Evolutionary conservation across 2,329 filamentous ascomycete genomes (phyloP).

Genomic region (Boeremia lycopersici): DNA sequence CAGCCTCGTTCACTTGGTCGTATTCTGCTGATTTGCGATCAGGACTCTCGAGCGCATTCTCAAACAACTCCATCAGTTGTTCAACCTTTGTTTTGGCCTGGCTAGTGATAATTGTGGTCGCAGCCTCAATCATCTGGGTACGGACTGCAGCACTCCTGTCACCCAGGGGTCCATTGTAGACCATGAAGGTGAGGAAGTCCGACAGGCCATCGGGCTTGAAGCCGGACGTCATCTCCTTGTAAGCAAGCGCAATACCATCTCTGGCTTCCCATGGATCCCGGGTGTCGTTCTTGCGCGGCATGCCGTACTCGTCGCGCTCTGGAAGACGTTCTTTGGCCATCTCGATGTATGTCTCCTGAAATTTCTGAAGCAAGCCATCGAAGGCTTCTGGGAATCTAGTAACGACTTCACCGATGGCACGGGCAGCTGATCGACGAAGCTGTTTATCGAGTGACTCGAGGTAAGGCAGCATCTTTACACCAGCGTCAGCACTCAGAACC

Average conservation of each 20-base stretch:
- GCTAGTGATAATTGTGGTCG: constrained; percentile 77
- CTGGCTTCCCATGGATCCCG: constrained; percentile 90
- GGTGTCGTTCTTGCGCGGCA: constrained; percentile 87
- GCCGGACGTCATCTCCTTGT: constrained; percentile 76
- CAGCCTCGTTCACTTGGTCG: constrained; percentile 93
- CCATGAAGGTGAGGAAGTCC: constrained; percentile 81
- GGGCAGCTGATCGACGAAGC: constrained; percentile 81
- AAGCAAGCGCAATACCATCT: constrained; percentile 86
- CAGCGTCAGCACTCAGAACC: constrained; percentile 68
- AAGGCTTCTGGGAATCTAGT: constrained; percentile 65
- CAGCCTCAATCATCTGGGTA: constrained; percentile 89
- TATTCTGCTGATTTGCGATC: constrained; percentile 80
- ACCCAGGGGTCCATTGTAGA: constrained; percentile 83
- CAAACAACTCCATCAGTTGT: constrained; percentile 89
- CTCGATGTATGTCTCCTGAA: constrained; percentile 75
- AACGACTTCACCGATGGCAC: constrained; percentile 78
- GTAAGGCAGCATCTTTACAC: constrained; percentile 74
- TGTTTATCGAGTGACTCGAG: constrained; percentile 80
- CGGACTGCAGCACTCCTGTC: constrained; percentile 80
- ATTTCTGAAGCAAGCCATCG: constrained; percentile 64
- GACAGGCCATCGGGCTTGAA: constrained; percentile 75
- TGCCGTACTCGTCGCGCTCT: constrained; percentile 89
- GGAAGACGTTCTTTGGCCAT: constrained; percentile 82
- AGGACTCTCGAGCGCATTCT: constrained; percentile 82
- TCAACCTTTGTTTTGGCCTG: constrained; percentile 86